Evolutionary conservation across 1,284 basidiomycete species (phyloP), one percentile per base, ranked within the genome.

Genomic region (Cryptococcus wingfieldii): DNA sequence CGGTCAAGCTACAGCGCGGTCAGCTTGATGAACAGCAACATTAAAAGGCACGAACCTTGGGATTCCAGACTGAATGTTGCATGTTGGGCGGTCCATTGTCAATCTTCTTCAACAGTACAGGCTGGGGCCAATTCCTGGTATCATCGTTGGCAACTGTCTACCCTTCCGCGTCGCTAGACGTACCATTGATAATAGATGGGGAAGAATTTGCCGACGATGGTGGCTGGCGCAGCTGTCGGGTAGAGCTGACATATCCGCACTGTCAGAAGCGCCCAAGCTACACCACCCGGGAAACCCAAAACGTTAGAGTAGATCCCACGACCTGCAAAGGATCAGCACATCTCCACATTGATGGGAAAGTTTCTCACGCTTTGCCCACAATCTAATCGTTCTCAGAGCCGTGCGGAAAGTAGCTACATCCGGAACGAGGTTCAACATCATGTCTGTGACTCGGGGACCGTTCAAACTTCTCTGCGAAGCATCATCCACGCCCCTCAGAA

Each of bases 231-330:
- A 31, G 92, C 92, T 66, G 89, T 96, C 34, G 96, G 96, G 75
- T 98, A 99, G 56, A 99, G 79, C 71, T 99, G 96, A 79, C 96
- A 99, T 82, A 98, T 94, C 72, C 96, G 86, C 47, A 96, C 96
- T 12, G 97, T 94, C 48, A 98, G 83, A 82, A 98, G 91, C 7
- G 94, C 92, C 96, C 96, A 99, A 19, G 94, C 95, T 4, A 98
- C 95, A 78, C 96, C 96, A 64, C 96, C 96, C 44, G 95, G 83
- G 77, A 98, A 99, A 27, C 95, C 96, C 69, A 95, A 91, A 16
- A 98, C 91, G 77, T 99, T 99, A 4, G 93, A 94, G 77, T 98
- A 98, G 61, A 99, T 96, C 25, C 94, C 96, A 77, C 93, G 83
- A 63, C 86, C 90, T 94, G 67, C 13, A 43, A 47, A 10, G 12